Conservation (phyloP, 163 green algal species). For the Scenedesmus sp. region DNA sequence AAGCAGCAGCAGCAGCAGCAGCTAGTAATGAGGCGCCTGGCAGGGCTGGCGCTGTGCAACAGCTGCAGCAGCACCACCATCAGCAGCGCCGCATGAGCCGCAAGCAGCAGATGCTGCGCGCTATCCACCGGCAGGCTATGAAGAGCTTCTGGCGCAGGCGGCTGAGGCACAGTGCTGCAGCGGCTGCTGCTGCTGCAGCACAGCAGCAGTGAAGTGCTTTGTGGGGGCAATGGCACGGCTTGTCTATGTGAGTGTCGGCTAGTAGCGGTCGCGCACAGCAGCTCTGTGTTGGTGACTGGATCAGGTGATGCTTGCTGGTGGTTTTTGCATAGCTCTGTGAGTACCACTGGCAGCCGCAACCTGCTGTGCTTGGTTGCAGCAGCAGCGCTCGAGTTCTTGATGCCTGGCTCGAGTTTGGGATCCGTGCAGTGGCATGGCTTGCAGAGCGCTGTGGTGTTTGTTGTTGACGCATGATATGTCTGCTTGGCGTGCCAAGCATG, state of each 20-base stretch:
- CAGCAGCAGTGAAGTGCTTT: not conserved
- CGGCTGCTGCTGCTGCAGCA: not conserved
- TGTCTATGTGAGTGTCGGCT: not conserved
- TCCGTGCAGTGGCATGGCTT: not conserved
- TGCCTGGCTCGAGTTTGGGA: not conserved
- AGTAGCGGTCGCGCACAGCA: not conserved
- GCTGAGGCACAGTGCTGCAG: not conserved
- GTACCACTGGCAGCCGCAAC: not conserved
- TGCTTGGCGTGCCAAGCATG: not conserved
- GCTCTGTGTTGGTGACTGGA: not conserved
- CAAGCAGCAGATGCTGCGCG: slow-evolving; percentile 50
- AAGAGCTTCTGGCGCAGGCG: slow-evolving; percentile 32
- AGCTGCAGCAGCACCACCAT: not conserved
- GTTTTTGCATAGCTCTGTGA: not conserved
- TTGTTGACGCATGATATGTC: not conserved
- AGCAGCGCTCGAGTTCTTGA: not conserved
- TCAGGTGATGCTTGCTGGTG: not conserved
- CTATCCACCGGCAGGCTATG: slow-evolving; percentile 41
- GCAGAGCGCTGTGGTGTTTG: not conserved
- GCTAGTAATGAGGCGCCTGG: not conserved
- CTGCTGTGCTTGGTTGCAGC: not conserved
- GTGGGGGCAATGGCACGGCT: not conserved
- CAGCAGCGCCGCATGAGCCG: slow-evolving; percentile 24
- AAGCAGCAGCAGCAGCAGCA: not conserved
- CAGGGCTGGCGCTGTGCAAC: not conserved